Evolutionary conservation across 1,284 basidiomycete species (phyloP).

Genomic region (Sutorius eximius): DNA sequence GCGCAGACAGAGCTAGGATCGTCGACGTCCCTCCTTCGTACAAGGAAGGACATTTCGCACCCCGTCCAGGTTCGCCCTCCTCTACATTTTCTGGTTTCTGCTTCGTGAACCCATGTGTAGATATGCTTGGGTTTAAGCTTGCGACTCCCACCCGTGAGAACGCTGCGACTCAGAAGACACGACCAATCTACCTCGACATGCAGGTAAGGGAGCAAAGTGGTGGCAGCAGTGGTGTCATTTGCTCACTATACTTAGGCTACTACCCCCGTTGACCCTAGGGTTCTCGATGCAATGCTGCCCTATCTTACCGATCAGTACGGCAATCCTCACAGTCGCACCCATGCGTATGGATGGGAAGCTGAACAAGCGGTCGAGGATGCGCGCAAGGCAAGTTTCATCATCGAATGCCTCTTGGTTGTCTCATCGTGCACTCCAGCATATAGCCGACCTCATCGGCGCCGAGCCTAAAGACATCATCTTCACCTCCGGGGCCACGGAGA

Average conservation of each 20-base stretch:
- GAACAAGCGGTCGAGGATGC: conserved; percentile 93
- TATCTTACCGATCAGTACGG: conserved; percentile 96
- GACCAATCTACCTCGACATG: conserved; percentile 96
- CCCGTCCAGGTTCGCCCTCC: conserved; percentile 56
- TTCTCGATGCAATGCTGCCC: conserved; percentile 96
- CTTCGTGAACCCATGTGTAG: conserved; percentile 38
- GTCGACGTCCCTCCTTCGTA: conserved; percentile 75
- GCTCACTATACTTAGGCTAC: conserved; percentile 67
- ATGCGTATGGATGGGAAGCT: conserved; percentile 99
- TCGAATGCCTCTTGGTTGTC: conserved; percentile 4
- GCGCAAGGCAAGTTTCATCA: conserved; percentile 58
- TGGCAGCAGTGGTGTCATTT: background rate
- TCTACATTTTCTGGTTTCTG: background rate
- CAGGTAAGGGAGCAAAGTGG: conserved; percentile 52
- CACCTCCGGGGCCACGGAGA: conserved; percentile 97
- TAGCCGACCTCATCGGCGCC: conserved; percentile 92
- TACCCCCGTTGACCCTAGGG: conserved; percentile 96
- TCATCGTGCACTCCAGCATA: conserved; percentile 52
- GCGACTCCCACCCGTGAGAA: conserved; percentile 68
- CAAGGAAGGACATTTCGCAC: conserved; percentile 70
- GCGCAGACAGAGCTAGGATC: conserved; percentile 75
- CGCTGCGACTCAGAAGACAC: conserved; percentile 59
- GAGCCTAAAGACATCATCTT: conserved; percentile 96
- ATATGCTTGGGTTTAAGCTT: conserved; percentile 90
- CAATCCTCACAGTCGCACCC: conserved; percentile 97